A percentile compares a stretch with the other conserved stretches of the same genome.
Conservation (phyloP, 768 basidiomycete genomes). For the Auricularia sp. region DNA sequence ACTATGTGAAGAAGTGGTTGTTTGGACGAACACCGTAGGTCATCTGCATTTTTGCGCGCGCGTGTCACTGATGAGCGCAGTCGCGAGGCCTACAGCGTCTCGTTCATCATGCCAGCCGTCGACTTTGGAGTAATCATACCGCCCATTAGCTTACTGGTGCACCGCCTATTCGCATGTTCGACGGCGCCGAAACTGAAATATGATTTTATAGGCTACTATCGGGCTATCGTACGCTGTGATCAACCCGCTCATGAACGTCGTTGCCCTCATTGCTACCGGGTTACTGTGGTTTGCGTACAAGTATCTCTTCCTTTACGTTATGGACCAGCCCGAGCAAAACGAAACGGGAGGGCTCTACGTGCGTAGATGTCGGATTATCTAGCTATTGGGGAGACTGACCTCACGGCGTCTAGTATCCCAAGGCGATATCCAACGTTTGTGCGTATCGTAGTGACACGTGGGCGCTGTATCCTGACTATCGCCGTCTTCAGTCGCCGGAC, state of each 20-base stretch:
- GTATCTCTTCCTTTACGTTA: constrained; percentile 23
- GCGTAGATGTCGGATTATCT: constrained; percentile 40
- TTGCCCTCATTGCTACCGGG: constrained; percentile 48
- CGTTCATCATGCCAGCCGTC: constrained; percentile 44
- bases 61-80: background rate
- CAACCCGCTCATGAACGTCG: constrained; percentile 54
- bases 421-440: constrained; percentile 43
- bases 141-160: constrained; percentile 36
- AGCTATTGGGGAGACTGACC: constrained; percentile 34
- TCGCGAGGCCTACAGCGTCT: constrained; percentile 44
- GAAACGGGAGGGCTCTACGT: background rate
- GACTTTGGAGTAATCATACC: constrained; percentile 43
- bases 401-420: constrained; percentile 20
- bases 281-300: constrained; percentile 55
- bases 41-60: background rate
- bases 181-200: background rate
- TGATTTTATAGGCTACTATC: constrained; percentile 14
- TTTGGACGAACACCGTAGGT: constrained; percentile 48
- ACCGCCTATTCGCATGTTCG: background rate
- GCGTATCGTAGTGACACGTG: constrained; percentile 8
- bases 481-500: constrained; percentile 41
- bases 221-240: constrained; percentile 50
- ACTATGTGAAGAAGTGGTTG: constrained; percentile 55
- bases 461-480: background rate
- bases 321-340: background rate